Percentiles rank a stretch among this genome's conserved stretches.
Conservation (phyloP, 2,329 filamentous ascomycete genomes). For the Exophiala oligosperma region DNA sequence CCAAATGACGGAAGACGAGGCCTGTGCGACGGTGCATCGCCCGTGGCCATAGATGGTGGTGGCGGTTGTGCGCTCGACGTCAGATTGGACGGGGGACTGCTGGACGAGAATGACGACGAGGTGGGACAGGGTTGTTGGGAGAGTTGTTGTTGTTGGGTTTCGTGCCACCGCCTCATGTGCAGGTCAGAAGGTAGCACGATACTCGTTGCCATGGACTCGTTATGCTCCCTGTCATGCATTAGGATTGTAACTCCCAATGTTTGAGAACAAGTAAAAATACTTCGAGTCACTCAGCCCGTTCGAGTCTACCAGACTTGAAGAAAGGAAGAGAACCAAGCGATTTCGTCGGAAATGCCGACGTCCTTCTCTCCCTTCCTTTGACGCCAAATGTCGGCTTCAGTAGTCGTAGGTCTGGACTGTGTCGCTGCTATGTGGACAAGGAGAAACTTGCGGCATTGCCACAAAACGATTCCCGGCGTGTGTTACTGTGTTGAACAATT, state of each 20-base stretch:
- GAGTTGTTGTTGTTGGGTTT: slow-evolving; percentile 3
- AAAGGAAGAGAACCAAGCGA: no score
- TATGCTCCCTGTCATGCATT: not conserved
- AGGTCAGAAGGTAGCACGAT: slow-evolving; percentile 15
- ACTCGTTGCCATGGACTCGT: slow-evolving; percentile 19
- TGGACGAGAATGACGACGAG: not conserved
- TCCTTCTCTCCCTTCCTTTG: no score
- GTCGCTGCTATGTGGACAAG: no score
- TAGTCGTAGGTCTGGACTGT: no score
- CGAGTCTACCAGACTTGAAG: no score
- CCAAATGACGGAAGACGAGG: slow-evolving; percentile 26
- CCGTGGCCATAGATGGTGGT: not conserved
- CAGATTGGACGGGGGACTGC: slow-evolving; percentile 3
- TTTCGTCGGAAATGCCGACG: no score
- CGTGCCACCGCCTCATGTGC: slow-evolving; percentile 15
- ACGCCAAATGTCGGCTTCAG: no score
- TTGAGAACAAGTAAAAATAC: not conserved
- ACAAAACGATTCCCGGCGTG: not conserved
- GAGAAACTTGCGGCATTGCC: no score
- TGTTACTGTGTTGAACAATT: not conserved
- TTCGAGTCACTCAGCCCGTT: not conserved
- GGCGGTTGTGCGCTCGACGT: slow-evolving; percentile 1
- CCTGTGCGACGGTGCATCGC: slow-evolving; percentile 8
- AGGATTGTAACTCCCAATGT: not conserved
- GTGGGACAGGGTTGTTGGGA: slow-evolving; percentile 9